These are phyloP conservation scores for Aureobasidium leucospermi DNA, from an alignment of 2,329 filamentous ascomycete genomes.

Conservation along the genomic window DNA sequence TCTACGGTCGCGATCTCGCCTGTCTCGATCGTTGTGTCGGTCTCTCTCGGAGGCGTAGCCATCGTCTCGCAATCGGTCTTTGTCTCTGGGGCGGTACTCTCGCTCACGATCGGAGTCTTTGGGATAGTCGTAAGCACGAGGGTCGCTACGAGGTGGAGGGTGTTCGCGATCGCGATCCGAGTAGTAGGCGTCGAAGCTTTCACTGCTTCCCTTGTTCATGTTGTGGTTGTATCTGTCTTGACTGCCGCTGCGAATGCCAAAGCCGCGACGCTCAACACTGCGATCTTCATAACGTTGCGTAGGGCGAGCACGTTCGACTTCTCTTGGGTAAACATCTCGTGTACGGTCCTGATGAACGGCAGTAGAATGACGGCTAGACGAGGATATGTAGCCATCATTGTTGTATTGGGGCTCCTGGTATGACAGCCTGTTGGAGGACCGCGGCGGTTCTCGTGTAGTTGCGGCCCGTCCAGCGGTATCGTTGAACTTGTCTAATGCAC, in stretches of 20 bases:
- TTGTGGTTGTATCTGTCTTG: slow-evolving; percentile 22
- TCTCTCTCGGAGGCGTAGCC: slow-evolving; percentile 14
- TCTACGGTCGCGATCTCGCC: slow-evolving; percentile 25
- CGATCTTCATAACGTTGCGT: slow-evolving; percentile 31
- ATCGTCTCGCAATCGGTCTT: slow-evolving; percentile 11
- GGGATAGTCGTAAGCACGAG: slow-evolving; percentile 22
- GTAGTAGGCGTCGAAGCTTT: slow-evolving; percentile 33
- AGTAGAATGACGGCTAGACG: slow-evolving; percentile 37
- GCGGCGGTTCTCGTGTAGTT: slow-evolving; percentile 39
- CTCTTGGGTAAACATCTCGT: slow-evolving; percentile 36
- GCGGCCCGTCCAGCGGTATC: slow-evolving; percentile 36
- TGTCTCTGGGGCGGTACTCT: slow-evolving; percentile 16
- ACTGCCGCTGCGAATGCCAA: slow-evolving; percentile 35
- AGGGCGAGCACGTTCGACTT: slow-evolving; percentile 26
- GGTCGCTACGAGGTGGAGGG: slow-evolving; percentile 12
- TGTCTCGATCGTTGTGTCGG: slow-evolving; percentile 16
- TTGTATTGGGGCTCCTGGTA: slow-evolving; percentile 24
- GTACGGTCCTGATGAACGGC: slow-evolving; percentile 43
- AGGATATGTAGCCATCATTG: slow-evolving; percentile 8
- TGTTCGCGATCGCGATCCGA: slow-evolving; percentile 17
- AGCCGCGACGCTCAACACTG: slow-evolving; percentile 40
- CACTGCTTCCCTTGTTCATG: slow-evolving; percentile 30
- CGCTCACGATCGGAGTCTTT: slow-evolving; percentile 12
- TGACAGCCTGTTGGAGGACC: slow-evolving; percentile 1
- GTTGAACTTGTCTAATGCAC: slow-evolving; percentile 64